Evolutionary conservation across 257 asterid genomes (phyloP).

Genomic region (Datura wrightii): DNA sequence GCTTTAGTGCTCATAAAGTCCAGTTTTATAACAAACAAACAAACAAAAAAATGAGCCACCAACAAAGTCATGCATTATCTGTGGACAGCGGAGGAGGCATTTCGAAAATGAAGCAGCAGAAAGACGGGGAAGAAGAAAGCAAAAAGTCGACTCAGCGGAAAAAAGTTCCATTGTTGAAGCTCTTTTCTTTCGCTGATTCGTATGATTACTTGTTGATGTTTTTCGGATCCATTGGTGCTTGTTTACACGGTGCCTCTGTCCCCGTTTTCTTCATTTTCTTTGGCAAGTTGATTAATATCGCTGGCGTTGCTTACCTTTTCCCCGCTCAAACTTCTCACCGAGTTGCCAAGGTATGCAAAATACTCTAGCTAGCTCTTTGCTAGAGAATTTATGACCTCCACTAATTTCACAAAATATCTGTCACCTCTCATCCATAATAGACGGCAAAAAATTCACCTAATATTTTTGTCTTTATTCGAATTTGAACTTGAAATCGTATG

Average conservation of each 20-base stretch:
- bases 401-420: too few relatives aligned
- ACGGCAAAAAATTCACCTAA: too few relatives aligned
- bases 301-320: constrained; percentile 86
- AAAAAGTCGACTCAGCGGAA: constrained; percentile 27
- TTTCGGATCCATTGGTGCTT: constrained; percentile 80
- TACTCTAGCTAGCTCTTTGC: not conserved
- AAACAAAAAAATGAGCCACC: constrained; percentile 36
- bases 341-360: constrained; percentile 64
- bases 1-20: constrained; percentile 24
- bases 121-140: not conserved
- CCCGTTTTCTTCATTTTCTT: constrained; percentile 97
- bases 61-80: constrained; percentile 28
- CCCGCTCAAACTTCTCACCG: constrained; percentile 81
- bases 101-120: constrained; percentile 3
- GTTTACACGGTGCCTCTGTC: constrained; percentile 93
- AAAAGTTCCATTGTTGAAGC: constrained; percentile 55
- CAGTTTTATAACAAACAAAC: not conserved
- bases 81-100: not conserved
- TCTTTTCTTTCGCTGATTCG: constrained; percentile 76
- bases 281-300: constrained; percentile 81
- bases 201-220: constrained; percentile 79
- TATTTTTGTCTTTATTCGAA: too few relatives aligned
- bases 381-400: too few relatives aligned
- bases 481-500: too few relatives aligned
- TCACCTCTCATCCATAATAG: too few relatives aligned